These are phyloP conservation scores for Leucoagaricus sp. DNA, from an alignment of 1,284 basidiomycete genomes.

Conservation along the genomic window DNA sequence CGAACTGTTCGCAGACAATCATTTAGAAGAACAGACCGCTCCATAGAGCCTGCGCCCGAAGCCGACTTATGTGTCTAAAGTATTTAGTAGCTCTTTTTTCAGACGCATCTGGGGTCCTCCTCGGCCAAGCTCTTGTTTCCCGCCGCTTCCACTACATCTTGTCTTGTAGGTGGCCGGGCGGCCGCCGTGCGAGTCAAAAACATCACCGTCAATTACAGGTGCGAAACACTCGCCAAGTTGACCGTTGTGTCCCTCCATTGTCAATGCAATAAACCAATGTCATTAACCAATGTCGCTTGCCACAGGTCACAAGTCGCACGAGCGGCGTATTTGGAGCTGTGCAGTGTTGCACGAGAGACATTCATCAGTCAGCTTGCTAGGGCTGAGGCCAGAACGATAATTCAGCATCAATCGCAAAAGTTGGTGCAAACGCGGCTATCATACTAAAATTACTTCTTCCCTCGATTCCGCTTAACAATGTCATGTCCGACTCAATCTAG, in stretches of 20 bases:
- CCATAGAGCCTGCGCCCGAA: not conserved
- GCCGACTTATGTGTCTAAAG: not conserved
- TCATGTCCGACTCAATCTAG: not conserved
- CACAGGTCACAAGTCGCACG: no score
- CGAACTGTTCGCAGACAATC: not conserved
- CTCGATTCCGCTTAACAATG: not conserved
- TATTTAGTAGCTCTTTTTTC: not conserved
- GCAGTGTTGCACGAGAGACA: no score
- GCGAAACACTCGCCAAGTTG: not conserved
- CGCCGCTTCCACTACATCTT: not conserved
- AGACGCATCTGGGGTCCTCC: not conserved
- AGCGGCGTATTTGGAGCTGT: no score
- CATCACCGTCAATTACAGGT: not conserved
- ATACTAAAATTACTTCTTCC: not conserved
- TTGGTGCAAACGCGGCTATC: not conserved
- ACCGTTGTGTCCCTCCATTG: no score
- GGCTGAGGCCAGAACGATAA: not conserved
- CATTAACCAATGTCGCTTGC: no score
- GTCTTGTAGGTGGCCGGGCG: not conserved
- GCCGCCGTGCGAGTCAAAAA: not conserved
- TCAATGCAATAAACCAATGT: no score
- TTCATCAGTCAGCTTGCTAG: not conserved
- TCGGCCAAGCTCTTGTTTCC: not conserved
- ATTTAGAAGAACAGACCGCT: not conserved
- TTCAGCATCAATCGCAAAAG: not conserved